A percentile compares a stretch with the other conserved stretches of the same genome.
Conservation (phyloP, 75 land plant species). For the Selaginella moellendorffii region DNA sequence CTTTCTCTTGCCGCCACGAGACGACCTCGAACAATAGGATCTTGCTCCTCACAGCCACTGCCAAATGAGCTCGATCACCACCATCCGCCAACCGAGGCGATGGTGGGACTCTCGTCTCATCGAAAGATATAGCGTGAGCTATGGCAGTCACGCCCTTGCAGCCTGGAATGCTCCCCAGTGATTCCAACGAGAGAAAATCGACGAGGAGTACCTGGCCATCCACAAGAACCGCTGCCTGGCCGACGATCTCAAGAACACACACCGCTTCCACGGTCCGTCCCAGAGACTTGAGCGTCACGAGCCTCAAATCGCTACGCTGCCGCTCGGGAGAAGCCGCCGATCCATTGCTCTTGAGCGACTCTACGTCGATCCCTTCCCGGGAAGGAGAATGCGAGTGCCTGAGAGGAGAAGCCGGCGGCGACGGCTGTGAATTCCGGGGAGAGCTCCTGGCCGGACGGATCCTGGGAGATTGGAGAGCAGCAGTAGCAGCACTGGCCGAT, state of each 20-base stretch:
- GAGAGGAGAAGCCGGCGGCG: neutral
- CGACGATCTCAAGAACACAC: neutral
- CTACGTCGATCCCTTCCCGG: neutral
- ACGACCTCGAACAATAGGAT: slow-evolving; percentile 41
- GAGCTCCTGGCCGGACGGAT: neutral
- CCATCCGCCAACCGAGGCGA: too few relatives aligned
- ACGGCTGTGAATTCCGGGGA: neutral
- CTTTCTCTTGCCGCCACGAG: slow-evolving; percentile 14
- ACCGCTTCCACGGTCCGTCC: neutral
- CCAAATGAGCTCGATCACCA: slow-evolving; percentile 11
- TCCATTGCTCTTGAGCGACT: neutral
- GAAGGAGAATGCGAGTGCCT: neutral
- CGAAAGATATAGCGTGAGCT: neutral
- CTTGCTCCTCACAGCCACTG: slow-evolving; percentile 38
- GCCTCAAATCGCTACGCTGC: neutral
- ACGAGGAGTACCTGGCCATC: neutral
- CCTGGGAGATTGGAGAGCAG: neutral
- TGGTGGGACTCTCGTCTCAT: neutral
- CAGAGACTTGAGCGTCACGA: neutral
- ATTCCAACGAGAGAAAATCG: neutral
- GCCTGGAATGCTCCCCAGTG: neutral
- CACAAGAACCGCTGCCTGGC: neutral
- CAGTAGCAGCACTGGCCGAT: neutral
- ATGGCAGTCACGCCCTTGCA: neutral
- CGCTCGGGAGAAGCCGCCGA: neutral